These are phyloP conservation scores for Lyophyllum decastes DNA, from an alignment of 768 basidiomycete species.

Conservation along the genomic window DNA sequence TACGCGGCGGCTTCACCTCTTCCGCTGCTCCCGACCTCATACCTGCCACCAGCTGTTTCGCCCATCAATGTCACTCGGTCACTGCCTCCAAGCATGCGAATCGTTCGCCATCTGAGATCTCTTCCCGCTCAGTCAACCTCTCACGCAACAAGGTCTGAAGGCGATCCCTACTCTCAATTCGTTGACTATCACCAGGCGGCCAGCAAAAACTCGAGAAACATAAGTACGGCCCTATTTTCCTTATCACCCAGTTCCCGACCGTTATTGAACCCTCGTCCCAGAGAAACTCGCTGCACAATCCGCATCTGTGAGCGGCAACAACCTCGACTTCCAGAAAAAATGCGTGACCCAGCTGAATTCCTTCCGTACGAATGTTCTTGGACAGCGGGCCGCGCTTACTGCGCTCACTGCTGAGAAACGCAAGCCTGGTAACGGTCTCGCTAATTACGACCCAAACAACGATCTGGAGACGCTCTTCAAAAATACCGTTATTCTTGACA, in stretches of 20 bases:
- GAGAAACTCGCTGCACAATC: constrained; percentile 36
- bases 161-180: constrained; percentile 3
- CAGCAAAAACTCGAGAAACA: constrained; percentile 17
- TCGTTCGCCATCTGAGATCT: constrained; percentile 8
- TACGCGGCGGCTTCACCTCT: constrained; percentile 38
- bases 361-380: constrained; percentile 32
- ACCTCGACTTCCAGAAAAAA: constrained; percentile 38
- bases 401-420: constrained; percentile 21
- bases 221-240: constrained; percentile 27
- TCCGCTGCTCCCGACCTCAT: constrained; percentile 27
- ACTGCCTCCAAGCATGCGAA: constrained; percentile 10
- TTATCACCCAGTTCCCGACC: not conserved
- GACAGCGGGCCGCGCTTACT: constrained; percentile 32
- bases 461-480: constrained; percentile 52
- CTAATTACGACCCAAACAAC: constrained; percentile 46
- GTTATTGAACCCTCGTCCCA: constrained; percentile 14
- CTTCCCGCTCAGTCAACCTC: not conserved
- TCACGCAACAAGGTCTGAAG: not conserved
- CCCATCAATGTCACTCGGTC: not conserved
- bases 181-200: constrained; percentile 11
- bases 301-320: constrained; percentile 22
- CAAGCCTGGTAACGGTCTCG: constrained; percentile 51
- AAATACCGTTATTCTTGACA: constrained; percentile 46
- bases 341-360: constrained; percentile 34
- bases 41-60: constrained; percentile 18